phyloP scores from a whole-genome alignment of 768 basidiomycete genomes.

The Gelatoporia subvermispora region DNA sequence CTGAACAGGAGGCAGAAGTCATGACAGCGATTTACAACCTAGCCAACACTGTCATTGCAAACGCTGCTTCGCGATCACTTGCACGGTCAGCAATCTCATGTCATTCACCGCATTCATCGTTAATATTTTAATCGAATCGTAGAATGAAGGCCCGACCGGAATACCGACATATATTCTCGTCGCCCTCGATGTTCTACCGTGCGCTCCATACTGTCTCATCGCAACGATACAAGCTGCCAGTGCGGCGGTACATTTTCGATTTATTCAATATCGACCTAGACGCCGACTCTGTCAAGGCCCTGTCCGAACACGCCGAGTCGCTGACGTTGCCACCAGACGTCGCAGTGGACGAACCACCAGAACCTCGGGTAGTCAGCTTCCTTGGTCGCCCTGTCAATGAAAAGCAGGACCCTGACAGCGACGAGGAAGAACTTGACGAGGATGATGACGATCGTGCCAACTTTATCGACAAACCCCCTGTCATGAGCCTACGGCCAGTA shows the following conservation, averaged over 20 bases:
- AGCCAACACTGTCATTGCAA: constrained; percentile 93
- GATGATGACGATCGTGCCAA: constrained; percentile 39
- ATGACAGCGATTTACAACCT: constrained; percentile 90
- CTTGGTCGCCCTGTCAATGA: constrained; percentile 45
- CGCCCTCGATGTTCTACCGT: constrained; percentile 75
- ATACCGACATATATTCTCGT: constrained; percentile 72
- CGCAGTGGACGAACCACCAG: neutral
- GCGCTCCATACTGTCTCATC: constrained; percentile 85
- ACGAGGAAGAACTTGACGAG: constrained; percentile 48
- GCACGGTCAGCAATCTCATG: constrained; percentile 51
- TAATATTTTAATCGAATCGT: constrained; percentile 6
- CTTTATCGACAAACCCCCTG: constrained; percentile 44
- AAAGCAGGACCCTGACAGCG: constrained; percentile 46
- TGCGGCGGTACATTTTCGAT: constrained; percentile 88
- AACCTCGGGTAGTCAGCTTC: constrained; percentile 51
- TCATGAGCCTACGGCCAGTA: constrained; percentile 53
- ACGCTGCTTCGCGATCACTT: constrained; percentile 86
- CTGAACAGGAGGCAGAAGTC: constrained; percentile 74
- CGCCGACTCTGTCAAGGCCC: constrained; percentile 47
- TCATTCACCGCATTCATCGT: neutral
- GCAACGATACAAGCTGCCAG: constrained; percentile 86
- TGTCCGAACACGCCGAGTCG: constrained; percentile 47
- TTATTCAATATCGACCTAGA: constrained; percentile 84
- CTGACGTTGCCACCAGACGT: constrained; percentile 25
- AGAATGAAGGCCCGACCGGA: constrained; percentile 78